Evolutionary conservation across 2,329 filamentous ascomycete genomes (phyloP), one percentile per base, ranked within the genome.

Genomic region (Atkinsonella texensis): DNA sequence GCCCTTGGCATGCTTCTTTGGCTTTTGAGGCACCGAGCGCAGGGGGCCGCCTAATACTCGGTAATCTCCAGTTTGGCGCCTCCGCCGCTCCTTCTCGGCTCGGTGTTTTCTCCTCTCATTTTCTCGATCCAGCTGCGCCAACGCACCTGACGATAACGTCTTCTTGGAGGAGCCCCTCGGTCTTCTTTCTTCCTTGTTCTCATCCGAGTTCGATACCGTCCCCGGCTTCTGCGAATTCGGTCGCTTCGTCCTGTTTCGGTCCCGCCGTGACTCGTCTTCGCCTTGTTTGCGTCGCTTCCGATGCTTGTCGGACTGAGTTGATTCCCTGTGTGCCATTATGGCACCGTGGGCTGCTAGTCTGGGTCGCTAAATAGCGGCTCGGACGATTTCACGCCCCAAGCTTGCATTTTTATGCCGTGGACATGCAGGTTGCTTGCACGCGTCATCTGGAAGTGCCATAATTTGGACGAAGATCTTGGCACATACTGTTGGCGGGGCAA

Each of bases 51-150:
- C 43, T 11, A 54, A 32, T 38, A 48, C 39, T 5, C 48, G 51
- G 10, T 54, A 53, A 4, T 53, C 54, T 23, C 54, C 49, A 18
- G 47, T 50, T 41, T 50, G 49, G n/a, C 52, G 54, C 39, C 51
- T 56, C 42, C 54, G 55, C 28, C 72, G 62, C 46, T 54, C 53
- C 28, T 47, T 45, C 53, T 73, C 65, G 45, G 70, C 65, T 49
- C 73, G 72, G 40, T 71, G 72, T 55, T 79, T 75, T 28, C 75
- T 72, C 18, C 65, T 63, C 23, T 64, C 61, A 65, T 87, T 83
- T 50, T 78, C 68, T 48, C 79, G 73, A 58, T 88, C 77, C 46
- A 90, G 66, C 60, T 81, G 79, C 12, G 82, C 83, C 47, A 90
- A 67, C 5, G 84, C 81, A 58, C 80, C 77, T 2, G 68, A 63